Evolutionary conservation across 352 stramenopile species (phyloP), one percentile per base, ranked within the genome.

Genomic region (Phytophthora nicotianae): DNA sequence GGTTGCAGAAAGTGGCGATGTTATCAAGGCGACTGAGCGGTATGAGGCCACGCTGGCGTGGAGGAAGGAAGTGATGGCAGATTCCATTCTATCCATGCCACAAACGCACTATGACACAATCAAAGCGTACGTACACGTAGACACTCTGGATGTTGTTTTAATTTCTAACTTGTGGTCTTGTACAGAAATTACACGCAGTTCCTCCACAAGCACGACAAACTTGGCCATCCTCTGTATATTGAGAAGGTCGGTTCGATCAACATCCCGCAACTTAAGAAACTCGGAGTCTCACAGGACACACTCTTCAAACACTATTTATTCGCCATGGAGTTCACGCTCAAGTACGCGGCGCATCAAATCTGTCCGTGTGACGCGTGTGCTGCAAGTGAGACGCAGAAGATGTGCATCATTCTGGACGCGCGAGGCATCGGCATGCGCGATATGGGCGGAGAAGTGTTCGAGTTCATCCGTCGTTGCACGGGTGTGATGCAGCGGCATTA

Each of bases 401-500:
- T 95, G 40, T 87, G 85, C 37, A 74, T 94, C 43, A 58, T 95
- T 2, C 52, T 95, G n/a, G 86, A 95, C 54, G 81, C 83, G 6
- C 69, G 71, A 0, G 83, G 83, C 2, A 82, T 95, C 35, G 83
- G 86, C 4, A 93, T 93, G 80, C 68, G 74, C 20, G 84, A 95
- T 46, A 75, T 95, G 51, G 77, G 77, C 5, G 86, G 84, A 0
- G 86, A 95, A 8, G 69, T 70, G n/a, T 81, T 89, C 32, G 87
- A 96, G 58, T 97, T 96, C 58, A 80, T 96, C 7, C 78, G 86
- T 7, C 65, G 73, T n/a, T 91, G 83, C 49, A 90, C 85, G 0
- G 80, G 85, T n/a, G 81, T 88, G 55, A 93, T 97, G 77, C 84
- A 94, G 60, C 73, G 73, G 10, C 86, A 97, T 68, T 97, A 97